These are phyloP conservation scores for Daldinia sp. DNA, from an alignment of 2,329 filamentous ascomycete species.

Conservation along the genomic window DNA sequence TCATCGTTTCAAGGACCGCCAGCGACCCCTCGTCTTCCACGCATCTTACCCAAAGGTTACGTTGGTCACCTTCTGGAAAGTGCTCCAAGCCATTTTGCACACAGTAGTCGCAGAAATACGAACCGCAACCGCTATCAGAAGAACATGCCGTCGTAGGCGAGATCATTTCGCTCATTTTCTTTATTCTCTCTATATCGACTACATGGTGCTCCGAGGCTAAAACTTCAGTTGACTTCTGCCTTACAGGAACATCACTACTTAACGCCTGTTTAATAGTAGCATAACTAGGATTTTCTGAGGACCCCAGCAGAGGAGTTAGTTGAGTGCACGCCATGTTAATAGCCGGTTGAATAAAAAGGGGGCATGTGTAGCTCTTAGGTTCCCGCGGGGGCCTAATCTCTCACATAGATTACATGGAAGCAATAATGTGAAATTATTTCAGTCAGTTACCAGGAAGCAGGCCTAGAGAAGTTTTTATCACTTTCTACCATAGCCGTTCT, in stretches of 20 bases:
- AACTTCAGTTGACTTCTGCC: background rate
- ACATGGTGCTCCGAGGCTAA: conserved; percentile 17
- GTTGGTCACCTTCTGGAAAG: conserved; percentile 6
- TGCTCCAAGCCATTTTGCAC: conserved; percentile 36
- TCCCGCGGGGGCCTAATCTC: background rate
- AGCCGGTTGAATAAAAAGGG: background rate
- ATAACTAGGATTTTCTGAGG: conserved; percentile 24
- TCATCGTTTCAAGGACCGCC: conserved; percentile 33
- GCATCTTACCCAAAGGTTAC: conserved; percentile 22
- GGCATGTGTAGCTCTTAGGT: background rate
- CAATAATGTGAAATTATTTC: background rate
- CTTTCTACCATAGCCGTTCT: background rate
- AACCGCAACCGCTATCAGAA: background rate
- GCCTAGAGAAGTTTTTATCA: conserved; percentile 14
- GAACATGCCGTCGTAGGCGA: conserved; percentile 1
- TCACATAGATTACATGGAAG: background rate
- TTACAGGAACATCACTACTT: conserved; percentile 25
- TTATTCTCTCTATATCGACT: conserved; percentile 28
- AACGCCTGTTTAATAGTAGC: conserved; percentile 35
- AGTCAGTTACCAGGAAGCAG: background rate
- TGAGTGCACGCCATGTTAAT: conserved; percentile 22
- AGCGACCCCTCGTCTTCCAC: conserved; percentile 30
- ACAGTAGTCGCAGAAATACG: conserved; percentile 42
- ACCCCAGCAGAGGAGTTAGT: conserved; percentile 33
- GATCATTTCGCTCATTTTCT: background rate